phyloP scores from a whole-genome alignment of 305 asterid species.

The Rubia tinctorum region DNA sequence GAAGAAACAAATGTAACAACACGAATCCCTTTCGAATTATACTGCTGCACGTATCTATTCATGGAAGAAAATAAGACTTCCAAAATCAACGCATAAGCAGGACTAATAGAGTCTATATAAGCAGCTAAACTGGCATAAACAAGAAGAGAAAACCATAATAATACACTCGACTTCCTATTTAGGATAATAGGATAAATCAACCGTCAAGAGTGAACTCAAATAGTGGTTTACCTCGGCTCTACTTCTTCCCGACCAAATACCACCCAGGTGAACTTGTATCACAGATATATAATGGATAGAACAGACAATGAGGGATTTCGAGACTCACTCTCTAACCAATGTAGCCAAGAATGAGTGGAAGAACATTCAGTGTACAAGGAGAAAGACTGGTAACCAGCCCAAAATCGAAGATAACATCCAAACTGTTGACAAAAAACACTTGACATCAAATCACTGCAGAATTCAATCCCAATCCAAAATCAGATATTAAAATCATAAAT shows the following conservation, averaged over 20 bases:
- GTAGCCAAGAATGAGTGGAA: conserved; percentile 97
- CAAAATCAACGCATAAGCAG: neutral
- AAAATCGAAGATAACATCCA: conserved; percentile 93
- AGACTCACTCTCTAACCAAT: conserved; percentile 50
- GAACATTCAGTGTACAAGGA: conserved; percentile 91
- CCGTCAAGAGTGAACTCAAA: conserved; percentile 4
- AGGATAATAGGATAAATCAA: neutral
- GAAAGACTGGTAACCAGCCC: conserved; percentile 99
- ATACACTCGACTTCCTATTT: neutral
- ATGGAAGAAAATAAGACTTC: neutral
- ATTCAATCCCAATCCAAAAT: neutral
- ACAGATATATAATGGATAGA: conserved; percentile 14
- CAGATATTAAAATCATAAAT: conserved; percentile 15
- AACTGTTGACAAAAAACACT: conserved; percentile 43
- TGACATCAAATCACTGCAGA: neutral
- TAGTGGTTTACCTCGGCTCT: conserved; percentile 56
- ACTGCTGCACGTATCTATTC: no score
- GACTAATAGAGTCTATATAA: no score
- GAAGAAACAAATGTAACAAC: no score
- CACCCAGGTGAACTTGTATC: conserved; percentile 5
- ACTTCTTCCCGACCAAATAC: conserved; percentile 75
- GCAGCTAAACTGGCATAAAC: neutral
- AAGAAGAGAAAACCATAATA: neutral
- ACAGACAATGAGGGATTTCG: conserved; percentile 15
- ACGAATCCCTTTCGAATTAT: no score